These are phyloP conservation scores for Pythium dissimile DNA, from an alignment of 352 stramenopile genomes.

Conservation along the genomic window DNA sequence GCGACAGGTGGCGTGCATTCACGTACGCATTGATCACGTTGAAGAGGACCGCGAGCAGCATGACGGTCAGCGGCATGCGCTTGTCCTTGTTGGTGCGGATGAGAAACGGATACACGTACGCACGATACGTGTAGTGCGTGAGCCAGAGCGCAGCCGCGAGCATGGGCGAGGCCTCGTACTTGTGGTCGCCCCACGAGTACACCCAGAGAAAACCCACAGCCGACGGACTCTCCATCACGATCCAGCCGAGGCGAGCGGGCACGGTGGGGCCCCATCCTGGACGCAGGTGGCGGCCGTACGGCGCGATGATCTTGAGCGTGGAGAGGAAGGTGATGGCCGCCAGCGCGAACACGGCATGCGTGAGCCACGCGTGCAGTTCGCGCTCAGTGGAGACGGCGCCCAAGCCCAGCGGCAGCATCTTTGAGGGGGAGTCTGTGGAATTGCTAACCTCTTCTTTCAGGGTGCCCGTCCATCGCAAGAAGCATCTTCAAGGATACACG, in stretches of 20 bases:
- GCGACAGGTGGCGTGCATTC: conserved; percentile 60
- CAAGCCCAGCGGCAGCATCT: conserved; percentile 23
- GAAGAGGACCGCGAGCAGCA: conserved; percentile 52
- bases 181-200: conserved; percentile 41
- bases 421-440: neutral
- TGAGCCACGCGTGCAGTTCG: conserved; percentile 51
- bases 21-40: conserved; percentile 74
- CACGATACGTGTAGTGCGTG: conserved; percentile 65
- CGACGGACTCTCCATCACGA: conserved; percentile 71
- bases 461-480: too few species aligned
- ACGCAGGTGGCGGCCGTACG: conserved; percentile 56
- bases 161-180: conserved; percentile 33
- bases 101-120: conserved; percentile 69
- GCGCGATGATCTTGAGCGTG: conserved; percentile 54
- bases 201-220: conserved; percentile 56
- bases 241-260: conserved; percentile 55
- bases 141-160: conserved; percentile 53
- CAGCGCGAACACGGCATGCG: conserved; percentile 39
- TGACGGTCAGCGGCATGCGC: conserved; percentile 56
- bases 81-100: conserved; percentile 50
- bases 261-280: conserved; percentile 55
- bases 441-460: too few species aligned
- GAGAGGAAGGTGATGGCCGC: conserved; percentile 44
- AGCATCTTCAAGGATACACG: too few species aligned
- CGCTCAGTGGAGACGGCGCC: conserved; percentile 30